Conservation (phyloP, 768 basidiomycete genomes). For the Psilocybe subaeruginosa region DNA sequence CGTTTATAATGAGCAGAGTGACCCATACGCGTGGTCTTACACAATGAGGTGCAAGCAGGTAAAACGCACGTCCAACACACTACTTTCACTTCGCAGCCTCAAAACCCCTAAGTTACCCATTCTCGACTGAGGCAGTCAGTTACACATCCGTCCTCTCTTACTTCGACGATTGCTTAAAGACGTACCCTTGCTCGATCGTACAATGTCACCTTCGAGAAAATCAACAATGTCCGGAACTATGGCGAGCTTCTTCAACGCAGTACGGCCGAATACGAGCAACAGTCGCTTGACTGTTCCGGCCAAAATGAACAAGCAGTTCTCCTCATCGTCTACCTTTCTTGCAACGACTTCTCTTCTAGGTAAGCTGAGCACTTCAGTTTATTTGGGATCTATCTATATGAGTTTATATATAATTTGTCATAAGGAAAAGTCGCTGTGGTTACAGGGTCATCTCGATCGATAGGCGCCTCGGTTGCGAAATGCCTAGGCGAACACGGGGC, state of each 20-base stretch:
- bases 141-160: not conserved
- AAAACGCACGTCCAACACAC: conserved; percentile 1
- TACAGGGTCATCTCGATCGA: conserved; percentile 63
- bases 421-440: conserved; percentile 59
- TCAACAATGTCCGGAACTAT: conserved; percentile 24
- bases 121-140: not conserved
- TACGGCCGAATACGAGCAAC: conserved; percentile 21
- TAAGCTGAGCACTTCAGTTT: not conserved
- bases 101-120: not conserved
- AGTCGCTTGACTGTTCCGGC: conserved; percentile 20
- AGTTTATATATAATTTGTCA: not conserved
- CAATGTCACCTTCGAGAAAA: conserved; percentile 18
- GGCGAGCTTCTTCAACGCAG: conserved; percentile 27
- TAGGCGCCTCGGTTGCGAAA: conserved; percentile 58
- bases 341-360: conserved; percentile 31
- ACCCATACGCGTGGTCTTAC: too few relatives aligned
- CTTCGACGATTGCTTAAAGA: not conserved
- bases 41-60: conserved; percentile 9
- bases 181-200: not conserved
- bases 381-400: not conserved
- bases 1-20: too few relatives aligned
- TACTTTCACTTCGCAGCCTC: not conserved
- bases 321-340: conserved; percentile 26
- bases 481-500: conserved; percentile 60
- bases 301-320: conserved; percentile 22